phyloP scores from a whole-genome alignment of 2,329 filamentous ascomycete genomes.

The Magnaporthales sp. region DNA sequence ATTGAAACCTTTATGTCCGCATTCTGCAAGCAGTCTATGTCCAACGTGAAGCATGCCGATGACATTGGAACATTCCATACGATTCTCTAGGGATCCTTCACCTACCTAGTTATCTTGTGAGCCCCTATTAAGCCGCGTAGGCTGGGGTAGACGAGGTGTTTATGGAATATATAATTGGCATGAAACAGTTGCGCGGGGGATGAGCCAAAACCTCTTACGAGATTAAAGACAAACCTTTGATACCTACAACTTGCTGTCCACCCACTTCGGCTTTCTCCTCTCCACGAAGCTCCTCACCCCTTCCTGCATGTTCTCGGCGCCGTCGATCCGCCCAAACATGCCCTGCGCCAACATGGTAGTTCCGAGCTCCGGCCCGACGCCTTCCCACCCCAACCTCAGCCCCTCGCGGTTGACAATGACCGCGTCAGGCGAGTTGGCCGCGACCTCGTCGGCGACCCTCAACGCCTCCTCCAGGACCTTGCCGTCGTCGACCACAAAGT shows the following conservation, averaged over 20 bases:
- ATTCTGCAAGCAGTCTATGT: too few relatives aligned
- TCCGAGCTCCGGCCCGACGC: constrained; percentile 52
- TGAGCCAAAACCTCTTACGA: background rate
- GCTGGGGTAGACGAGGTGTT: background rate
- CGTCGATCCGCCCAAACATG: constrained; percentile 51
- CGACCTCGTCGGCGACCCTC: constrained; percentile 50
- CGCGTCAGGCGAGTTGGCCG: constrained; percentile 63
- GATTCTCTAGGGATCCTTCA: too few relatives aligned
- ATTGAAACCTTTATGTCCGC: too few relatives aligned
- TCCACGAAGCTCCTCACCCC: constrained; percentile 69
- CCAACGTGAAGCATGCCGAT: too few relatives aligned
- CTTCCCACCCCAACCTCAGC: constrained; percentile 65
- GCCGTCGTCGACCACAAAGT: constrained; percentile 44
- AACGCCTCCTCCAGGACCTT: constrained; percentile 50
- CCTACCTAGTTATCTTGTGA: too few relatives aligned
- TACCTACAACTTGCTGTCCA: constrained; percentile 47
- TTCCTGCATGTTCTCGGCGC: constrained; percentile 65
- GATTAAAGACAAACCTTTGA: background rate
- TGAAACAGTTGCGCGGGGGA: background rate
- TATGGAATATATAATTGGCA: background rate
- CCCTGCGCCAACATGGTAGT: constrained; percentile 48
- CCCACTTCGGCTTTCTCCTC: constrained; percentile 63
- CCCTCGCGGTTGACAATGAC: constrained; percentile 68
- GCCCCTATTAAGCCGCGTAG: too few relatives aligned
- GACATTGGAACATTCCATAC: too few relatives aligned